Percentiles rank a stretch among this genome's conserved stretches.
phyloP scores from a whole-genome alignment of 75 land plant species.

The Sequoiadendron giganteum region DNA sequence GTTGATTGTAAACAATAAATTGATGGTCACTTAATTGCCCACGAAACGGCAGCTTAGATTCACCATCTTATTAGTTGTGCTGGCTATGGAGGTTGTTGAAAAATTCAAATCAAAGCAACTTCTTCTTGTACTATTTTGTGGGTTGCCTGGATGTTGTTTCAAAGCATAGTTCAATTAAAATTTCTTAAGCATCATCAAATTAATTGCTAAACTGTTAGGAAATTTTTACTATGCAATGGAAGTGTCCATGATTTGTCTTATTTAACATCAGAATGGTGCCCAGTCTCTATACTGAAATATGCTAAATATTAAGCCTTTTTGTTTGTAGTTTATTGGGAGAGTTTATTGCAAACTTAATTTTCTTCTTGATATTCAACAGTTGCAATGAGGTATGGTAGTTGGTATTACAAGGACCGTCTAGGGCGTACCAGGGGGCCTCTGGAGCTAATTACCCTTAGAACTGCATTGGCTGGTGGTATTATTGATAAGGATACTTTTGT shows the following conservation, averaged over 20 bases:
- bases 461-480: conserved; percentile 89
- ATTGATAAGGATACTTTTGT: conserved; percentile 89
- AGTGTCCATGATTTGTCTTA: not conserved
- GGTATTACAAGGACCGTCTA: conserved; percentile 92
- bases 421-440: conserved; percentile 94
- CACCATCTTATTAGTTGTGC: not conserved
- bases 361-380: conserved; percentile 31
- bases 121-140: not conserved
- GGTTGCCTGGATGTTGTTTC: not conserved
- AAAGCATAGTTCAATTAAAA: not conserved
- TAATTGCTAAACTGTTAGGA: not conserved
- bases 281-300: not conserved
- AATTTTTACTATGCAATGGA: not conserved
- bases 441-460: conserved; percentile 76
- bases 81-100: not conserved
- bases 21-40: not conserved
- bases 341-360: not conserved
- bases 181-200: not conserved
- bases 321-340: not conserved
- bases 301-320: not conserved
- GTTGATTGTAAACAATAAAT: not conserved
- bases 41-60: not conserved
- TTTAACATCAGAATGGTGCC: not conserved
- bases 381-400: conserved; percentile 74
- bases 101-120: not conserved